Conservation (phyloP, 441 rosid genomes). For the Syzygium syzygioides region DNA sequence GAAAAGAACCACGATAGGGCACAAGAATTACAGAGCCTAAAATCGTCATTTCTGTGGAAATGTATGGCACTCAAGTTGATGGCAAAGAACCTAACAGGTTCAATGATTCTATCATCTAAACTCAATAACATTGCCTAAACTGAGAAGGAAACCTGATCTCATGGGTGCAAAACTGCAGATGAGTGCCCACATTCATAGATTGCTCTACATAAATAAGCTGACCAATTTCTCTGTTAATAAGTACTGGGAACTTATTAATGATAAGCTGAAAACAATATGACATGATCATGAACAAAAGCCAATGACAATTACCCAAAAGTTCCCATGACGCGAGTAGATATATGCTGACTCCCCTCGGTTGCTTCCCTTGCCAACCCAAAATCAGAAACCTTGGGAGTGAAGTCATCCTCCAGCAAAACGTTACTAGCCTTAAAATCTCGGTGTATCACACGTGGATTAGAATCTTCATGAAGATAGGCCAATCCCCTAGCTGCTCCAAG, state of each 20-base stretch:
- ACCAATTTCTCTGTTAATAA: background rate
- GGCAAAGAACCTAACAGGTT: background rate
- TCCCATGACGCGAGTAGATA: slow-evolving; percentile 97
- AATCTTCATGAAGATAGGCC: slow-evolving; percentile 99
- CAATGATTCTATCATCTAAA: background rate
- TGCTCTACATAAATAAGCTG: background rate
- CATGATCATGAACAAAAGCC: background rate
- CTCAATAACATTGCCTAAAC: background rate
- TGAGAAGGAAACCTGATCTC: background rate
- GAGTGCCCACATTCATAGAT: background rate
- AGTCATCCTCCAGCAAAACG: slow-evolving; percentile 79
- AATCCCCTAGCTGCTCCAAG: slow-evolving; percentile 98
- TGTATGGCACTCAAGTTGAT: background rate
- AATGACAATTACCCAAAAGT: slow-evolving; percentile 73
- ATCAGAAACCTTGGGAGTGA: slow-evolving; percentile 96
- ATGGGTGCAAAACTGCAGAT: background rate
- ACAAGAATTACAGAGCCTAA: background rate
- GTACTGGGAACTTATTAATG: background rate
- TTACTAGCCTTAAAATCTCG: slow-evolving; percentile 98
- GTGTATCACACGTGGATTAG: slow-evolving; percentile 95
- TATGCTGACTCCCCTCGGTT: slow-evolving; percentile 91
- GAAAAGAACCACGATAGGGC: background rate
- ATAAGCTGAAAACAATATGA: background rate
- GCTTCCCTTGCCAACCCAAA: slow-evolving; percentile 98
- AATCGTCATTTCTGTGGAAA: background rate